Evolutionary conservation across 371 early-diverging fungal genomes (phyloP), one percentile per base, ranked within the genome.

Genomic region (Mortierella sp.): DNA sequence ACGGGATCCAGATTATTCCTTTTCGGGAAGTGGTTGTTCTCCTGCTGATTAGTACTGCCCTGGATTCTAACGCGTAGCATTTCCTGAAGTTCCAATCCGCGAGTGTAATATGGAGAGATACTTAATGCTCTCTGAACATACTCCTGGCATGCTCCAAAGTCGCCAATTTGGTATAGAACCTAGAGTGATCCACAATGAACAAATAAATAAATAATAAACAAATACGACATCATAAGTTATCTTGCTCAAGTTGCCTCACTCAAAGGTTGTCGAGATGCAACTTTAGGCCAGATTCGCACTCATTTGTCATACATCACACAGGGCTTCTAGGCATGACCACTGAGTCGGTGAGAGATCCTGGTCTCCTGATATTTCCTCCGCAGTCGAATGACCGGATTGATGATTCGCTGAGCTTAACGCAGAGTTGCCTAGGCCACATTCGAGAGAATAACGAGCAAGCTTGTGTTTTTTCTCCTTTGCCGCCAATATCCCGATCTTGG

Each of bases 151-250:
- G 80, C 57, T 25, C 63, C 60, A 68, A 73, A 81, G 25, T 91
- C 90, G 1, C 89, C 90, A 61, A 91, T 85, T 6, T 86, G 83
- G 53, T 75, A 86, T 15, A 90, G 68, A 7, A 87, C 86, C 88
- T 90, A 72, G n/a, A 60, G 0, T n/a, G n/a, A 25, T 1, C 25
- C 7, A 21, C 19, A 48, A 7, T 43, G 55, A 19, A 57, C 12
- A 23, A 18, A 37, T 37, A 15, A 16, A 15, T 16, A 14, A 44
- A 53, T 21, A 44, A 44, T 28, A 30, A 43, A 25, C 60, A 26
- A 50, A 18, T 57, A 37, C 9, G 9, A 37, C 37, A 37, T 37
- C 37, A 37, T 37, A 37, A 37, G 37, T 9, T 3, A 37, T 9
- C 37, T 9, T 9, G 9, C 37, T 37, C 9, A n/a, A n/a, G n/a